Conservation (phyloP, 2,329 filamentous ascomycete genomes). For the Helicocarpus griseus region DNA sequence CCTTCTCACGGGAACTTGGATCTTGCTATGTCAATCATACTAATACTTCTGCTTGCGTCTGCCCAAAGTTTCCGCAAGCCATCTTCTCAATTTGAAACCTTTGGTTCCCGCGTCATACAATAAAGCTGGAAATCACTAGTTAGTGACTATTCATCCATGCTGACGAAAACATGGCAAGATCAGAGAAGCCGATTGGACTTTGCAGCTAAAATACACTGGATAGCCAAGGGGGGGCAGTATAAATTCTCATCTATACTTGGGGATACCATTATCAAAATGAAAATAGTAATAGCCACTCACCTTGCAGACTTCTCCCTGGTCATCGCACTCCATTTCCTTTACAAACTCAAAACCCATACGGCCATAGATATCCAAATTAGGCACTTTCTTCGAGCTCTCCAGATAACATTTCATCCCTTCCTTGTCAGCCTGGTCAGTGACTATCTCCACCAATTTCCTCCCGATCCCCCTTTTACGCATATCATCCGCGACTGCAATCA, state of each 20-base stretch:
- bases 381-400: constrained; percentile 58
- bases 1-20: no score
- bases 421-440: constrained; percentile 53
- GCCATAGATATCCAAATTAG: constrained; percentile 63
- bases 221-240: not conserved
- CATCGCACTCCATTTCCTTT: constrained; percentile 46
- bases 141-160: no score
- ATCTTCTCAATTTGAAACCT: not conserved
- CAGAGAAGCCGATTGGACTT: no score
- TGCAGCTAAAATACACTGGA: no score
- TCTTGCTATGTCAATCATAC: no score
- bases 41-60: no score
- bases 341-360: constrained; percentile 63
- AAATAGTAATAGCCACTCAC: constrained; percentile 1
- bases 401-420: constrained; percentile 59
- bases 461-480: constrained; percentile 59
- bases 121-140: constrained; percentile 11
- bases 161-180: no score
- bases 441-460: constrained; percentile 52
- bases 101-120: constrained; percentile 13
- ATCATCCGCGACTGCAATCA: constrained; percentile 58
- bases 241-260: no score
- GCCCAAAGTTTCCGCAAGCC: no score
- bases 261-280: no score
- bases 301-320: constrained; percentile 53